These are phyloP conservation scores for Phoma sp. DNA, from an alignment of 2,329 filamentous ascomycete genomes.

Conservation along the genomic window DNA sequence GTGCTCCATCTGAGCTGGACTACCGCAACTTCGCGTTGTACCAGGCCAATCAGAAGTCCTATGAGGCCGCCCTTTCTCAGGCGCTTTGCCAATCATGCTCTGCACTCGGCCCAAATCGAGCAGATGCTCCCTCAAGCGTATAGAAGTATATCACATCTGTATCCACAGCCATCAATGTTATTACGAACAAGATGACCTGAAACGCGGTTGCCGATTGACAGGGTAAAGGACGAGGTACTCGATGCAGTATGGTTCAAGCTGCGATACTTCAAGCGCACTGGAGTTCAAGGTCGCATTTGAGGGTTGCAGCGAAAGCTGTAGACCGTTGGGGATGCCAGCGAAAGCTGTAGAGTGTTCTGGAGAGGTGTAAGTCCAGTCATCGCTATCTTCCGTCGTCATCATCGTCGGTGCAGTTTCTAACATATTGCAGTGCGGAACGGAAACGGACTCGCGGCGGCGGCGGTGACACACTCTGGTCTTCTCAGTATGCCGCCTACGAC, in stretches of 20 bases:
- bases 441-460: constrained; percentile 55
- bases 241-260: too few relatives aligned
- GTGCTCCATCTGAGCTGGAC: constrained; percentile 24
- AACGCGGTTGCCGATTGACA: constrained; percentile 12
- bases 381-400: too few relatives aligned
- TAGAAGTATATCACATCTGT: constrained; percentile 24
- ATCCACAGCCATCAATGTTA: constrained; percentile 20
- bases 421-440: too few relatives aligned
- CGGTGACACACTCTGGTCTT: constrained; percentile 64
- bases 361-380: too few relatives aligned
- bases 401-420: too few relatives aligned
- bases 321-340: too few relatives aligned
- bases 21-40: constrained; percentile 30
- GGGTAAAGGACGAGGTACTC: too few relatives aligned
- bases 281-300: too few relatives aligned
- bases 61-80: constrained; percentile 34
- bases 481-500: constrained; percentile 65
- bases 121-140: neutral
- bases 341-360: too few relatives aligned
- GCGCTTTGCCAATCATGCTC: constrained; percentile 27
- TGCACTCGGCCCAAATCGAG: constrained; percentile 19
- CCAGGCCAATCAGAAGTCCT: constrained; percentile 34
- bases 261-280: too few relatives aligned
- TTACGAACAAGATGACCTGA: constrained; percentile 31
- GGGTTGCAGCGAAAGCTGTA: too few relatives aligned